Conservation (phyloP, 2,329 filamentous ascomycete genomes). For the Fusarium sp. region DNA sequence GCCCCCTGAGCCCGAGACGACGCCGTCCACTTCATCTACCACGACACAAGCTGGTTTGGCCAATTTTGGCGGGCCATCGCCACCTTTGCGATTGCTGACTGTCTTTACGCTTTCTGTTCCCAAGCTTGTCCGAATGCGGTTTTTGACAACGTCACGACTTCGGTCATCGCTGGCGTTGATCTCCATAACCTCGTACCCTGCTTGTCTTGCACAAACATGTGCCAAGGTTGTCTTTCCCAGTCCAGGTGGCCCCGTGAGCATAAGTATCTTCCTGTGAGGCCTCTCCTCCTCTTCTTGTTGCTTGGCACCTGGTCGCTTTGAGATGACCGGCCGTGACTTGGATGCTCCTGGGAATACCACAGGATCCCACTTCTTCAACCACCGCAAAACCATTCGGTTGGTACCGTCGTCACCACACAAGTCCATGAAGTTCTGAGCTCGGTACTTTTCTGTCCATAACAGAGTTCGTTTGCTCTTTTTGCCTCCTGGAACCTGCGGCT, state of each 20-base stretch:
- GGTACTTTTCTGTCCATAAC: constrained; percentile 98
- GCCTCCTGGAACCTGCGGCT: constrained; percentile 46
- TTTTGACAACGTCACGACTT: constrained; percentile 89
- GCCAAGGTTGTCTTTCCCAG: constrained; percentile 96
- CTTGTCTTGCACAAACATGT: constrained; percentile 94
- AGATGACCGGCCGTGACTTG: constrained; percentile 65
- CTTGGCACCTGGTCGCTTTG: constrained; percentile 57
- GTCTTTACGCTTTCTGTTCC: constrained; percentile 93
- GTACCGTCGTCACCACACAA: constrained; percentile 95
- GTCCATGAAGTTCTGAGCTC: constrained; percentile 90
- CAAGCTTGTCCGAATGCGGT: constrained; percentile 89
- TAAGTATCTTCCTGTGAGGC: constrained; percentile 85
- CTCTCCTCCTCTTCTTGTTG: constrained; percentile 74
- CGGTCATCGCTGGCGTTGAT: constrained; percentile 98
- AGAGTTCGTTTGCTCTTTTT: constrained; percentile 65
- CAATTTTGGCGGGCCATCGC: constrained; percentile 71
- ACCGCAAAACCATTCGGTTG: constrained; percentile 88
- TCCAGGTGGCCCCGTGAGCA: constrained; percentile 91
- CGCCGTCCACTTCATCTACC: constrained; percentile 96
- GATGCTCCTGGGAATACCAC: constrained; percentile 86
- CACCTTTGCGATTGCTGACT: constrained; percentile 70
- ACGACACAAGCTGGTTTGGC: constrained; percentile 92
- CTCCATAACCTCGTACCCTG: constrained; percentile 95
- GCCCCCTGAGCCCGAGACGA: constrained; percentile 80
- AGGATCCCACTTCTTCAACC: constrained; percentile 94